Evolutionary conservation across 1,284 basidiomycete species (phyloP).

Genomic region (Rhodotorula sp.): DNA sequence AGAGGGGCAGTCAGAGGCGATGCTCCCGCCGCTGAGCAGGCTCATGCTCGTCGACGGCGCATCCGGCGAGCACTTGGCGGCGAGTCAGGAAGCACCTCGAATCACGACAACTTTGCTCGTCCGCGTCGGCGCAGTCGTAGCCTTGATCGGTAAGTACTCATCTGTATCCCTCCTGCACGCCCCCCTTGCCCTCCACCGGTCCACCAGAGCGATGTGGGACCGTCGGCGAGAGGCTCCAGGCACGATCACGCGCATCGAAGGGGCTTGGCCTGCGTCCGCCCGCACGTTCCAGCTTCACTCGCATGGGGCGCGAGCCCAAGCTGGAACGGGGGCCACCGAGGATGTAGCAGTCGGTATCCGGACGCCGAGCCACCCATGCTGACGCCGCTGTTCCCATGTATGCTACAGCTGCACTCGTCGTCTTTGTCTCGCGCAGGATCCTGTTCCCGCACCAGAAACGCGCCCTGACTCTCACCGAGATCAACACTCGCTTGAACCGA

Average conservation of each 20-base stretch:
- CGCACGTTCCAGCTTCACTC: too few relatives aligned
- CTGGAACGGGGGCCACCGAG: too few relatives aligned
- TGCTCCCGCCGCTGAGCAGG: not conserved
- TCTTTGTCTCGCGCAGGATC: constrained; percentile 12
- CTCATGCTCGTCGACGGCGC: not conserved
- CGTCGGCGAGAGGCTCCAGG: too few relatives aligned
- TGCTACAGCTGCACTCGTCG: not conserved
- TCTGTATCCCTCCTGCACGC: too few relatives aligned
- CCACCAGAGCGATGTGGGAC: too few relatives aligned
- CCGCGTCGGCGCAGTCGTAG: not conserved
- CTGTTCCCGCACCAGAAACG: constrained; percentile 12
- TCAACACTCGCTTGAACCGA: constrained; percentile 26
- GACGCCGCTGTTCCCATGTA: not conserved
- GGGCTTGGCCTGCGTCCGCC: too few relatives aligned
- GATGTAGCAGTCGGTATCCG: not conserved
- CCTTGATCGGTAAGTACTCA: too few relatives aligned
- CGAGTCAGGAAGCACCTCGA: too few relatives aligned
- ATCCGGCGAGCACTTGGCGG: not conserved
- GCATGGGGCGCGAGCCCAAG: too few relatives aligned
- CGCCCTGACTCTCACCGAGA: constrained; percentile 21
- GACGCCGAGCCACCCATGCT: not conserved
- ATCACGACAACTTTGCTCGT: not conserved
- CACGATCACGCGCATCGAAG: too few relatives aligned
- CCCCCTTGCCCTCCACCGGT: too few relatives aligned
- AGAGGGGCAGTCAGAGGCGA: not conserved